Conservation (phyloP, 495 filamentous ascomycete species). For the Xylaria nigripes region DNA sequence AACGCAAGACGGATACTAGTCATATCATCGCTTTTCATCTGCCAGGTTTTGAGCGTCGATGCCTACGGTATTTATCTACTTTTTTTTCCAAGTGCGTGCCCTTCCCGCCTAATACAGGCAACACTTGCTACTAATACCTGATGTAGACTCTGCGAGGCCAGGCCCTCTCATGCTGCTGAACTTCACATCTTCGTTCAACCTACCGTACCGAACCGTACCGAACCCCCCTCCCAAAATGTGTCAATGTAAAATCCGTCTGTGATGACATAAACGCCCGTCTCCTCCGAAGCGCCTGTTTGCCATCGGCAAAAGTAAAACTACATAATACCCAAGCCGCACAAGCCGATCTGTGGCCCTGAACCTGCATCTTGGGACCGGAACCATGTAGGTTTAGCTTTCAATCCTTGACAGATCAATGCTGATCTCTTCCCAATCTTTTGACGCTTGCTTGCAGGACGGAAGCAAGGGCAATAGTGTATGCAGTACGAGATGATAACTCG, state of each 20-base stretch:
- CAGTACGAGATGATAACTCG: not conserved
- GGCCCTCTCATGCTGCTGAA: not conserved
- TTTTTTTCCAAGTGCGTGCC: not conserved
- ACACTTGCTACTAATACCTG: not conserved
- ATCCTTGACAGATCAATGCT: not conserved
- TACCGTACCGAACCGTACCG: not conserved
- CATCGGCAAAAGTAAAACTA: not conserved
- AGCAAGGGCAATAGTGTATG: constrained; percentile 9
- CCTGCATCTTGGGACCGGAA: not conserved
- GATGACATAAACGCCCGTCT: not conserved
- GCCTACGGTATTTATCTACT: not conserved
- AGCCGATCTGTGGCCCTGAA: not conserved
- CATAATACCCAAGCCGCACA: not conserved
- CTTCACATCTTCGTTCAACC: not conserved
- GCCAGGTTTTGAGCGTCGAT: not conserved
- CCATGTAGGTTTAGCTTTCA: not conserved
- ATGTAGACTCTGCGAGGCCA: not conserved
- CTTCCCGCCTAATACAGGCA: not conserved
- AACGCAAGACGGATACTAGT: not conserved
- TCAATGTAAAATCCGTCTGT: not conserved
- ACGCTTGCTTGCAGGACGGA: not conserved
- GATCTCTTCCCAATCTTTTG: not conserved
- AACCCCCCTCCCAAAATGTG: not conserved
- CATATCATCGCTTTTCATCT: not conserved
- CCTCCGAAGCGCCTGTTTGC: not conserved